phyloP scores from a whole-genome alignment of 1,139 yeast species.

The Debaryomyces singareniensis region DNA sequence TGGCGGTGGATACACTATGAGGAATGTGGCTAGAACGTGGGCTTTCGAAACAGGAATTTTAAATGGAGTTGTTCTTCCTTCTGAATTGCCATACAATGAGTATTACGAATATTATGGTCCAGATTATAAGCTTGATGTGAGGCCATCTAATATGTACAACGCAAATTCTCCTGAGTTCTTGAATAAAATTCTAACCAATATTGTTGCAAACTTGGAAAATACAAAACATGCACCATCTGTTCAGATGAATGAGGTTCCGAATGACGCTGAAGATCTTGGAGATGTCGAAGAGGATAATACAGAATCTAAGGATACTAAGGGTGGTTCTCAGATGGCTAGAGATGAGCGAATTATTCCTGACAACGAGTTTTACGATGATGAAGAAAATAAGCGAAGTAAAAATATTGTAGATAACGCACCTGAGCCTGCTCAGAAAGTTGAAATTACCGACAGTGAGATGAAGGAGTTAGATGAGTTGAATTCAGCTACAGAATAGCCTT shows the following conservation, averaged over 20 bases:
- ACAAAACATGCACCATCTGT: slow-evolving; percentile 95
- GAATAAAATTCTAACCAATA: slow-evolving; percentile 75
- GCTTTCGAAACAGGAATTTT: slow-evolving; percentile 87
- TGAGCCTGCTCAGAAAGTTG: slow-evolving; percentile 1
- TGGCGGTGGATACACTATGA: slow-evolving; percentile 97
- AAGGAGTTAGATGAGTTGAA: slow-evolving; percentile 35
- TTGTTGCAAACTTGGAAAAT: slow-evolving; percentile 71
- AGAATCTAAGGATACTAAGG: slow-evolving; percentile 78
- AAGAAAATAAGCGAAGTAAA: slow-evolving; percentile 43
- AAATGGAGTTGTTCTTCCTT: slow-evolving; percentile 70
- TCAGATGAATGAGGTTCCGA: slow-evolving; percentile 85
- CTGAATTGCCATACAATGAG: slow-evolving; percentile 90
- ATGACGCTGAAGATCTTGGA: slow-evolving; percentile 76
- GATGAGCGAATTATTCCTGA: slow-evolving; percentile 66
- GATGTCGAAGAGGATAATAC: slow-evolving; percentile 75
- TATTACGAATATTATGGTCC: slow-evolving; percentile 97
- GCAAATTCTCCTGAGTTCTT: slow-evolving; percentile 92
- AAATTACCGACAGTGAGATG: slow-evolving; percentile 33
- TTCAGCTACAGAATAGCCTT: too few species aligned
- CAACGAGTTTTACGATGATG: slow-evolving; percentile 63
- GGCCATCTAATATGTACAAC: slow-evolving; percentile 95
- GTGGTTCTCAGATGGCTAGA: slow-evolving; percentile 82
- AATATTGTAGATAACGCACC: slow-evolving; percentile 14
- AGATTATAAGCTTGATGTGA: slow-evolving; percentile 85
- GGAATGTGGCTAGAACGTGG: slow-evolving; percentile 96